phyloP scores from a whole-genome alignment of 768 basidiomycete genomes.

The Boletus reticuloceps region DNA sequence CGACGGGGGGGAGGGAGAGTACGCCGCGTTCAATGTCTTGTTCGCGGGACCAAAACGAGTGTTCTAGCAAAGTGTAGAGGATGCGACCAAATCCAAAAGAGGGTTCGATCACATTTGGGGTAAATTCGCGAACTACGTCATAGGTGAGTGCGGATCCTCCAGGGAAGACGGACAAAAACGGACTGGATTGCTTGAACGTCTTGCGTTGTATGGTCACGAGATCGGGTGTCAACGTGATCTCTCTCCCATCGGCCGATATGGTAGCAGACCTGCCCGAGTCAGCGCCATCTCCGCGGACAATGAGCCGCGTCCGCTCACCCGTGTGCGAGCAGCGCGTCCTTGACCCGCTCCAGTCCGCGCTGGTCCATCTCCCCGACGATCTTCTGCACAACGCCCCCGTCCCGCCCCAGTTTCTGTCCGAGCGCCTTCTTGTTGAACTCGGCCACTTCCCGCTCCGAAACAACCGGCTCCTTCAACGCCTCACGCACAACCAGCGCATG shows the following conservation, averaged over 20 bases:
- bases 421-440: conserved; percentile 86
- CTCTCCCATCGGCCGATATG: conserved; percentile 59
- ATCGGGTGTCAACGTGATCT: conserved; percentile 70
- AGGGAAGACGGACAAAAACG: conserved; percentile 25
- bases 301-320: conserved; percentile 48
- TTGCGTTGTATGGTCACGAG: conserved; percentile 76
- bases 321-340: conserved; percentile 60
- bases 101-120: conserved; percentile 97
- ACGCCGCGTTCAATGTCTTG: conserved; percentile 87
- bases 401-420: conserved; percentile 87
- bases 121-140: conserved; percentile 84
- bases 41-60: conserved; percentile 93
- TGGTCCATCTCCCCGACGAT: conserved; percentile 66
- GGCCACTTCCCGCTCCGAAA: conserved; percentile 75
- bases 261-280: conserved; percentile 44
- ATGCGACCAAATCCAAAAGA: conserved; percentile 98
- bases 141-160: conserved; percentile 13
- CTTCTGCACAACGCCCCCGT: conserved; percentile 65
- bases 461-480: conserved; percentile 79
- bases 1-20: conserved; percentile 81
- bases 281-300: conserved; percentile 9
- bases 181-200: conserved; percentile 85
- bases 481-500: conserved; percentile 83
- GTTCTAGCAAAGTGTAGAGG: conserved; percentile 90
- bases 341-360: conserved; percentile 58